phyloP scores from a whole-genome alignment of 2,329 filamentous ascomycete genomes.

The Ascochyta clinopodiicola region DNA sequence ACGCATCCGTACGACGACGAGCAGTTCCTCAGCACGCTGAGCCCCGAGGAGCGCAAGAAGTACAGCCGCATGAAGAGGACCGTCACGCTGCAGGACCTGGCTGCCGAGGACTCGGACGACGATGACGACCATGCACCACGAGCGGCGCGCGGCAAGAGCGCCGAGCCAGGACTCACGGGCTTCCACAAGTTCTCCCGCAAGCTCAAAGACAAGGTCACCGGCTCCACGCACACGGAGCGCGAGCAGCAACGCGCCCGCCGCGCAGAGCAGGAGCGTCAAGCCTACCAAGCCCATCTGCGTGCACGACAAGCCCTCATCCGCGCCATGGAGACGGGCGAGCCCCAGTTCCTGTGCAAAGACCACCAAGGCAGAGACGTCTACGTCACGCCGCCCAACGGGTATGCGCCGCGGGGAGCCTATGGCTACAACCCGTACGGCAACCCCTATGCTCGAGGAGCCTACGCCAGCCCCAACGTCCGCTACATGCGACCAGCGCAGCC shows the following conservation, averaged over 20 bases:
- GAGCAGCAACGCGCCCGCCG: constrained; percentile 54
- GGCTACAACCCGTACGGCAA: constrained; percentile 51
- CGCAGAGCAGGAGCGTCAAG: constrained; percentile 57
- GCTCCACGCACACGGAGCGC: constrained; percentile 63
- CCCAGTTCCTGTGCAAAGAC: constrained; percentile 63
- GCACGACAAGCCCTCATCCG: constrained; percentile 59
- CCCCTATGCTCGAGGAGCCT: constrained; percentile 55
- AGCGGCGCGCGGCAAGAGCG: constrained; percentile 7
- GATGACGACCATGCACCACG: constrained; percentile 26
- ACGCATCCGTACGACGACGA: constrained; percentile 68
- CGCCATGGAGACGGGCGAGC: constrained; percentile 62
- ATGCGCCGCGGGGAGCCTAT: constrained; percentile 53
- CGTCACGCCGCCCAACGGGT: constrained; percentile 59
- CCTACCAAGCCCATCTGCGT: constrained; percentile 60
- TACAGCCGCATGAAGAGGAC: constrained; percentile 50
- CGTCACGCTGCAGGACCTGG: constrained; percentile 53
- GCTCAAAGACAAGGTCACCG: constrained; percentile 66
- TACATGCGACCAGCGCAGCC: constrained; percentile 58
- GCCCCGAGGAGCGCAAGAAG: constrained; percentile 57
- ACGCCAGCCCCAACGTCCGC: constrained; percentile 56
- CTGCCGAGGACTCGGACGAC: constrained; percentile 50
- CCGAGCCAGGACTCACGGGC: constrained; percentile 37
- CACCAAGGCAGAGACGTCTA: constrained; percentile 62
- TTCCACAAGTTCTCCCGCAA: constrained; percentile 60
- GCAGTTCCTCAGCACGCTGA: constrained; percentile 58